phyloP scores from a whole-genome alignment of 75 land plant genomes.

The Pinus tabuliformis region DNA sequence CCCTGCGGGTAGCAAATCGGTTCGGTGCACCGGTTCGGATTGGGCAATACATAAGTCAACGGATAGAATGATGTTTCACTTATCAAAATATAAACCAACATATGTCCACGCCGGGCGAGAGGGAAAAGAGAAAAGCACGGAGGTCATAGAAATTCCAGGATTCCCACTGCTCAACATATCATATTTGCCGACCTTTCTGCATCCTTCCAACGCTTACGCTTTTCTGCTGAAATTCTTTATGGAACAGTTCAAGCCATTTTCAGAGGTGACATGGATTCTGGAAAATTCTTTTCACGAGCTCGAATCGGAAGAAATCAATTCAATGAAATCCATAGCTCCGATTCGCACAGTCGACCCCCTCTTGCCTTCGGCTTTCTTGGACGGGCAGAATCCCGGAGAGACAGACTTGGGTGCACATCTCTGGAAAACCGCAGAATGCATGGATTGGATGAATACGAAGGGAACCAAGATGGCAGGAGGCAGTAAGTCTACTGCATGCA shows the following conservation, averaged over 20 bases:
- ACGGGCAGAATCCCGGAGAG: too few species aligned
- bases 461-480: too few species aligned
- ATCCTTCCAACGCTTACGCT: conserved; percentile 27
- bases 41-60: too few species aligned
- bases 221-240: conserved; percentile 8
- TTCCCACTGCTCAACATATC: conserved; percentile 40
- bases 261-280: conserved; percentile 43
- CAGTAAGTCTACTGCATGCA: too few species aligned
- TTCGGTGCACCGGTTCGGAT: too few species aligned
- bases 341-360: conserved; percentile 62
- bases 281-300: conserved; percentile 55
- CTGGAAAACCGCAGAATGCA: conserved; percentile 13
- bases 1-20: too few species aligned
- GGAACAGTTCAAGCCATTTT: conserved; percentile 9
- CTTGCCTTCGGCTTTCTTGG: conserved; percentile 8
- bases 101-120: too few species aligned
- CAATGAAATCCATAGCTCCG: conserved; percentile 13
- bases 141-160: conserved; percentile 22
- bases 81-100: too few species aligned
- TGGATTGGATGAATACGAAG: conserved; percentile 28
- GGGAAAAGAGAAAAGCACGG: too few species aligned
- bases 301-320: conserved; percentile 35
- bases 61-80: too few species aligned
- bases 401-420: conserved; percentile 13
- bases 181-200: conserved; percentile 55